Evolutionary conservation across 2,329 filamentous ascomycete genomes (phyloP).

Genomic region (Diaporthe vaccinii): DNA sequence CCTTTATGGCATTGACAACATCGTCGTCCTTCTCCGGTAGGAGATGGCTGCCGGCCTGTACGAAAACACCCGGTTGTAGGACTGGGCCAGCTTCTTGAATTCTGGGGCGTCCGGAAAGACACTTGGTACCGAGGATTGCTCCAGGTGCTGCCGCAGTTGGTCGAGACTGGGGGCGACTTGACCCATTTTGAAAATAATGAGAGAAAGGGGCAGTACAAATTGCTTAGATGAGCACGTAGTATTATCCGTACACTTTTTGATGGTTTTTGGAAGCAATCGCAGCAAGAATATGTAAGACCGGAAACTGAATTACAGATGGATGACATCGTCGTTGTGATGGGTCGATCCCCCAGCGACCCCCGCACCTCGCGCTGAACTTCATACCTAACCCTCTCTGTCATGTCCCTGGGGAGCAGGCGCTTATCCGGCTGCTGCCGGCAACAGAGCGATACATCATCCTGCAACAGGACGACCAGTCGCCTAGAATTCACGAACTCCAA

Average conservation of each 20-base stretch:
- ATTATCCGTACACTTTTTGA: not conserved
- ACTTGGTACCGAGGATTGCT: conserved; percentile 11
- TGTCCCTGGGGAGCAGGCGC: not conserved
- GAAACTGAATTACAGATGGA: not conserved
- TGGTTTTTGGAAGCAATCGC: not conserved
- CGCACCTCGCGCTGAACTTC: not conserved
- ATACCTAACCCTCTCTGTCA: not conserved
- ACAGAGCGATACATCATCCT: not conserved
- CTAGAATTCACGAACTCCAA: not conserved
- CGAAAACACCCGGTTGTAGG: conserved; percentile 51
- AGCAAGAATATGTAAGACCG: not conserved
- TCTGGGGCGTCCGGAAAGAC: conserved; percentile 28
- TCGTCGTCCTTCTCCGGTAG: conserved; percentile 57
- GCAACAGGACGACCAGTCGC: not conserved
- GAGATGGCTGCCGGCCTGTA: conserved; percentile 58
- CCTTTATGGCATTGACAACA: conserved; percentile 60
- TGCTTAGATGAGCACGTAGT: not conserved
- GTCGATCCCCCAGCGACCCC: not conserved
- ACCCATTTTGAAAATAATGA: not conserved
- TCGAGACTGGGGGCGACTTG: not conserved
- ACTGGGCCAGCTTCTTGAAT: conserved; percentile 17
- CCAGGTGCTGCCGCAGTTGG: conserved; percentile 5
- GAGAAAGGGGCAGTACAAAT: too few species aligned
- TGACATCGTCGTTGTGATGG: not conserved
- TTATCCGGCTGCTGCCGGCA: conserved; percentile 21